These are phyloP conservation scores for Boletus tylopilopsis DNA, from an alignment of 768 basidiomycete genomes.

Conservation along the genomic window DNA sequence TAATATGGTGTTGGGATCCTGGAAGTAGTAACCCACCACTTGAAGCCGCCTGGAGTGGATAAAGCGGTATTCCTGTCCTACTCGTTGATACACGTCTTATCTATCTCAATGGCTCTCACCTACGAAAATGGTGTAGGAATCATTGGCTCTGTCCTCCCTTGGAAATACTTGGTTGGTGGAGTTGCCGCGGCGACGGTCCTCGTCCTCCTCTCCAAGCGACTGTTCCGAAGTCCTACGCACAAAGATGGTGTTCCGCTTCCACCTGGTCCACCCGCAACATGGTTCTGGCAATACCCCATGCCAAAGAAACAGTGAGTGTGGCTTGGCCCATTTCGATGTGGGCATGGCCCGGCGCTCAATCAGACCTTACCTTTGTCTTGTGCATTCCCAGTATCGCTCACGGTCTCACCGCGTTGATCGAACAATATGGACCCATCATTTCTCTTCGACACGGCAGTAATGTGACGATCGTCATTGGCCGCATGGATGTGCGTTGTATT, in stretches of 20 bases:
- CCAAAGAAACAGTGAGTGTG: conserved; percentile 1
- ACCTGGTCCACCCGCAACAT: conserved; percentile 1
- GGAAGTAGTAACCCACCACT: too few species aligned
- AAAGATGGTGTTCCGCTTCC: neutral
- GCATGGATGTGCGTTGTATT: conserved; percentile 11
- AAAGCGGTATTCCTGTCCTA: too few species aligned
- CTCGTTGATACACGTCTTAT: too few species aligned
- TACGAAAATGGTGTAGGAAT: too few species aligned
- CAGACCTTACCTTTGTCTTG: neutral
- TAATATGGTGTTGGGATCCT: too few species aligned
- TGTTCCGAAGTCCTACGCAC: neutral
- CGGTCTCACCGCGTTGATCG: conserved; percentile 46
- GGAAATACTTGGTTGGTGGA: neutral
- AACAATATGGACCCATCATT: conserved; percentile 54
- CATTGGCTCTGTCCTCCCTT: neutral
- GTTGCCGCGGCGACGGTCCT: neutral
- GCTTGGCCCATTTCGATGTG: too few species aligned
- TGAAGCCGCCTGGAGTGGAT: too few species aligned
- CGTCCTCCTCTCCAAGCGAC: neutral
- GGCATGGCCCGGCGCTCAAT: too few species aligned
- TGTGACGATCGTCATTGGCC: conserved; percentile 15
- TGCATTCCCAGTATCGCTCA: conserved; percentile 1
- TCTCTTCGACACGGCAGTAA: conserved; percentile 43
- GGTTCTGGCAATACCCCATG: neutral
- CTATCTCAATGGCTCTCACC: too few species aligned